Evolutionary conservation across 1,284 basidiomycete species (phyloP), one percentile per base, ranked within the genome.

Genomic region (Veloporphyrellus conicus): DNA sequence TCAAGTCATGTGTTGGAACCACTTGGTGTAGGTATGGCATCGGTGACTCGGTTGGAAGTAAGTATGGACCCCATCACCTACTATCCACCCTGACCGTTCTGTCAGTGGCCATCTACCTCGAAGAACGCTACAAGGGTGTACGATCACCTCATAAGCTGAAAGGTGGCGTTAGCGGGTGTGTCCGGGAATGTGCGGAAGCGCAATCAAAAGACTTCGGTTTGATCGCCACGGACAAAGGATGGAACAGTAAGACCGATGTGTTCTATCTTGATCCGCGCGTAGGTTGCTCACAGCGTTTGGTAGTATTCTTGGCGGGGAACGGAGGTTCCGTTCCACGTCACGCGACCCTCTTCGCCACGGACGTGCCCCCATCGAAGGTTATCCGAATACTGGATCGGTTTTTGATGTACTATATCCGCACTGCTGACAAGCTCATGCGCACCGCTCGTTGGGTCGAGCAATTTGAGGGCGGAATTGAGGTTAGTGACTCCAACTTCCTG

Each of bases 361-460:
- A 79, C 55, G 82, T 85, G 0, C 79, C 81, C 0, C 81, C 79
- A 1, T 76, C 76, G 20, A 78, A 78, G 54, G 83, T 85, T 25
- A 63, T 84, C 43, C 73, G 74, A 36, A 79, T 86, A 54, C 70
- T 89, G 33, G 87, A 90, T 58, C 73, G 86, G 20, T 89, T 81
- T 70, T 63, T 87, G 20, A 79, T 80, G 72, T 80, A 81, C 58
- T 89, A 89, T 65, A 87, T 89, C 53, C 77, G 76, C 38, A 84
- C 85, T 0, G 87, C 87, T 2, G 82, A 86, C 59, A 76, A 72
- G 54, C 69, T 85, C 15, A 76, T 79, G 67, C 76, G 87, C 15
- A 90, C 87, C 0, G 85, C 87, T 0, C 73, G 84, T 20, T 90
- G 87, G 87, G 70, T 89, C n/a, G 87, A 88, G 47, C 63, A 66